Percentiles rank a stretch among this genome's conserved stretches.
Evolutionary conservation across 2,329 filamentous ascomycete species (phyloP).

Genomic region (Phoma sp.): DNA sequence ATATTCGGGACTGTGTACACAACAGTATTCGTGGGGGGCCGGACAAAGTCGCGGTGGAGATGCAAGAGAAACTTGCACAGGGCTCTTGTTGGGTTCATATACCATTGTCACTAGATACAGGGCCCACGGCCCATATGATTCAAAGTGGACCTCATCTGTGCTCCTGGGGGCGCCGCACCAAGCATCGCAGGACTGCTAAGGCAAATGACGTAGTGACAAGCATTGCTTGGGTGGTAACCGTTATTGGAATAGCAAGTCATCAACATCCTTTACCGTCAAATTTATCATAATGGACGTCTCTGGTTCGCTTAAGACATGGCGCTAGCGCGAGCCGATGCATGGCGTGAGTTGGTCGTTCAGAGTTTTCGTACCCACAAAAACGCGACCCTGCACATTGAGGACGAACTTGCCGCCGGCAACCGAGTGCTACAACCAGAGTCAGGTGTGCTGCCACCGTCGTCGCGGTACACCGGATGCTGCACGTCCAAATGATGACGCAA

Average conservation of each 20-base stretch:
- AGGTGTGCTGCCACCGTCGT: background rate
- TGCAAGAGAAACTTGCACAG: background rate
- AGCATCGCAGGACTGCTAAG: constrained; percentile 12
- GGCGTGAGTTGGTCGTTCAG: background rate
- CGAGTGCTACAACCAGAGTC: background rate
- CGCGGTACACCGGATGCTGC: background rate
- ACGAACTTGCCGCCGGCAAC: constrained; percentile 4
- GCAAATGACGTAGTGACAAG: constrained; percentile 21
- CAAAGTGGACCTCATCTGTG: constrained; percentile 4
- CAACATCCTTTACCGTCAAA: constrained; percentile 15
- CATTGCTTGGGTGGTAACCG: constrained; percentile 10
- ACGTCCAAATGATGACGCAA: background rate
- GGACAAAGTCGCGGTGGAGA: background rate
- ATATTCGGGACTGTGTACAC: constrained; percentile 23
- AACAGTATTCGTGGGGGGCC: background rate
- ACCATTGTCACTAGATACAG: background rate
- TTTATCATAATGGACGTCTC: constrained; percentile 5
- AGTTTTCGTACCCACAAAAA: constrained; percentile 9
- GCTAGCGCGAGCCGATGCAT: background rate
- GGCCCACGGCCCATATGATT: constrained; percentile 1
- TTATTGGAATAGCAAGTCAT: constrained; percentile 5
- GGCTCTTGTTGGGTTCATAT: constrained; percentile 5
- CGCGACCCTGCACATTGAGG: background rate
- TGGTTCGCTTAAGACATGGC: constrained; percentile 14
- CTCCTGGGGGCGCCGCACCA: constrained; percentile 1